Percentiles rank a stretch among this genome's conserved stretches.
phyloP scores from a whole-genome alignment of 1,284 basidiomycete genomes.

The Fomitiporia mediterranea region DNA sequence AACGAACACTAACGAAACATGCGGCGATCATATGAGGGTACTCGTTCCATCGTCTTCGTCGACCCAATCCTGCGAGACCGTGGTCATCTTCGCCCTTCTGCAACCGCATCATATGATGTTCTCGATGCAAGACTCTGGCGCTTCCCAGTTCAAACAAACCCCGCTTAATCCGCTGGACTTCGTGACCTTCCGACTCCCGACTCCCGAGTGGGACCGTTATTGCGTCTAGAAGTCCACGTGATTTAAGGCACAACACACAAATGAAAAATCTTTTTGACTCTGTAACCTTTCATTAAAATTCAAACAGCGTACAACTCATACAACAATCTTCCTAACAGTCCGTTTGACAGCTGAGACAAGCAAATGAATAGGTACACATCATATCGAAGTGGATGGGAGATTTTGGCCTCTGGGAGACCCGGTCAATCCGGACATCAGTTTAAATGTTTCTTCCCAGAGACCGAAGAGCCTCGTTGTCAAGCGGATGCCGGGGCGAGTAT shows the following conservation, averaged over 20 bases:
- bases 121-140: too few relatives aligned
- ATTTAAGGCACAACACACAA: too few relatives aligned
- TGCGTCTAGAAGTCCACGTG: too few relatives aligned
- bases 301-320: neutral
- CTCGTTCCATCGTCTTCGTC: neutral
- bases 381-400: too few relatives aligned
- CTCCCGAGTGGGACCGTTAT: too few relatives aligned
- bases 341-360: neutral
- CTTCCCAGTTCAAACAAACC: too few relatives aligned
- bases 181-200: too few relatives aligned
- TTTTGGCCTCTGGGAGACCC: constrained; percentile 9
- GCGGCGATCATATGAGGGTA: constrained; percentile 10
- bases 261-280: too few relatives aligned
- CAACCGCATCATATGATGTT: neutral
- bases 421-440: constrained; percentile 14
- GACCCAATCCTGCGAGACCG: neutral
- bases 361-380: too few relatives aligned
- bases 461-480: constrained; percentile 32
- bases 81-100: neutral
- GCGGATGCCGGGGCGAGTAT: constrained; percentile 31
- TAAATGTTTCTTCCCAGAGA: constrained; percentile 23
- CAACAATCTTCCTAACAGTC: neutral
- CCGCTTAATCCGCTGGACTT: too few relatives aligned
- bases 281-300: too few relatives aligned
- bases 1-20: constrained; percentile 17